Percentiles rank a stretch among this genome's conserved stretches.
Conservation (phyloP, 192 early-diverging fungal species). For the Neocallimastix lanati region DNA sequence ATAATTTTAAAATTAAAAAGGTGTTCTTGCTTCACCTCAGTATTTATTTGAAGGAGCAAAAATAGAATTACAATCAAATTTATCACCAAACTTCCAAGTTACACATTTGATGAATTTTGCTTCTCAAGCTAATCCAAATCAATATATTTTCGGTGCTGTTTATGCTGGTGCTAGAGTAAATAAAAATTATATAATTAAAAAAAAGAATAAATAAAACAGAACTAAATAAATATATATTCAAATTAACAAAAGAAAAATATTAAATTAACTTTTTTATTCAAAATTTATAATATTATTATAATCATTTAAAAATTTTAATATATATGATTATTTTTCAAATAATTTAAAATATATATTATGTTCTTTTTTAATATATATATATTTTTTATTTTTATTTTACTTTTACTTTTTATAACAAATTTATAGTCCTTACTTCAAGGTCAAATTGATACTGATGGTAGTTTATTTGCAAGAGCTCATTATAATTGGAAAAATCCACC, state of each 20-base stretch:
- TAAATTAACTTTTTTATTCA: too few species aligned
- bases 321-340: too few species aligned
- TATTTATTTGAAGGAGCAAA: constrained; percentile 87
- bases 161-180: constrained; percentile 32
- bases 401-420: too few species aligned
- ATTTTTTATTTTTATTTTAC: too few species aligned
- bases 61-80: constrained; percentile 78
- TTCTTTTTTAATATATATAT: too few species aligned
- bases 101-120: constrained; percentile 62
- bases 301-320: too few species aligned
- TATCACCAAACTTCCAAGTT: constrained; percentile 87
- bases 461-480: constrained; percentile 62
- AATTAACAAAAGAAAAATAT: too few species aligned
- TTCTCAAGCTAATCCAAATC: constrained; percentile 44
- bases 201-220: not conserved
- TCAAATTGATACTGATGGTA: constrained; percentile 81
- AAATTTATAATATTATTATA: too few species aligned
- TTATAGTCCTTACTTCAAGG: constrained; percentile 77
- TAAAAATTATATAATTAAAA: not conserved
- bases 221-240: too few species aligned
- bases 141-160: constrained; percentile 81
- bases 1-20: too few species aligned
- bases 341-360: too few species aligned
- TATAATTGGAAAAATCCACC: constrained; percentile 47
- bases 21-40: constrained; percentile 25